Conservation (phyloP, 108 stramenopile species). For the Cyclotella baltica region DNA sequence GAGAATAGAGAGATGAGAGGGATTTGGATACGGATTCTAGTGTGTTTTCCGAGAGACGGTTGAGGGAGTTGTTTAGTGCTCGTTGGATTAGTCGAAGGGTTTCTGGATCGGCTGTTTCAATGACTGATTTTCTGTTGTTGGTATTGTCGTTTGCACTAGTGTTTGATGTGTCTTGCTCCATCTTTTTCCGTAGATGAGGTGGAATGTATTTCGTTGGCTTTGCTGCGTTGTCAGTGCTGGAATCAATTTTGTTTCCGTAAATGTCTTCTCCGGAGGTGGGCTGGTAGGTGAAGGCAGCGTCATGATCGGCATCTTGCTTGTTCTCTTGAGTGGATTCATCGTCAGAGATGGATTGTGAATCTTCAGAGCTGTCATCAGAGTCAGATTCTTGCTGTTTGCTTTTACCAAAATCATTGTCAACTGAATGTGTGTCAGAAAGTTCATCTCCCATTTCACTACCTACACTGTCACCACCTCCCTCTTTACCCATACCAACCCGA, state of each 20-base stretch:
- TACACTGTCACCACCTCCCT: background rate
- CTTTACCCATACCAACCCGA: slow-evolving; percentile 36
- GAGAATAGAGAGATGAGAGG: slow-evolving; percentile 58
- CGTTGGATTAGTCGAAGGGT: slow-evolving; percentile 63
- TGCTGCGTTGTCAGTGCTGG: background rate
- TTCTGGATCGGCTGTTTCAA: slow-evolving; percentile 35
- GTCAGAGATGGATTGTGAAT: slow-evolving; percentile 34
- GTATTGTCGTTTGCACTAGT: slow-evolving; percentile 18
- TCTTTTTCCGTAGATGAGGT: slow-evolving; percentile 75
- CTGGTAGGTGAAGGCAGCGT: slow-evolving; percentile 76
- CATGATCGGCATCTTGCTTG: slow-evolving; percentile 58
- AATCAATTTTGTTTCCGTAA: slow-evolving; percentile 85
- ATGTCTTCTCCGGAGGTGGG: slow-evolving; percentile 93
- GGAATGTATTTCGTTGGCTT: slow-evolving; percentile 80
- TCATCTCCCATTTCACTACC: slow-evolving; percentile 8
- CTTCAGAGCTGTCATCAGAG: slow-evolving; percentile 22
- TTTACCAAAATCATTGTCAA: slow-evolving; percentile 31
- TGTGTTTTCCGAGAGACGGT: slow-evolving; percentile 91
- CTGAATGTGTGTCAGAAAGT: background rate
- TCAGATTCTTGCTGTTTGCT: slow-evolving; percentile 39
- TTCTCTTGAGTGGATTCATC: slow-evolving; percentile 42
- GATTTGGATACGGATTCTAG: slow-evolving; percentile 86
- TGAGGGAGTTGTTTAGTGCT: slow-evolving; percentile 87
- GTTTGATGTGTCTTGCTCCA: slow-evolving; percentile 26
- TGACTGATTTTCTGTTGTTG: background rate